Base-by-base conservation (phyloP, 192 early-diverging fungal genomes). In the Linnemannia hyalina region DNA sequence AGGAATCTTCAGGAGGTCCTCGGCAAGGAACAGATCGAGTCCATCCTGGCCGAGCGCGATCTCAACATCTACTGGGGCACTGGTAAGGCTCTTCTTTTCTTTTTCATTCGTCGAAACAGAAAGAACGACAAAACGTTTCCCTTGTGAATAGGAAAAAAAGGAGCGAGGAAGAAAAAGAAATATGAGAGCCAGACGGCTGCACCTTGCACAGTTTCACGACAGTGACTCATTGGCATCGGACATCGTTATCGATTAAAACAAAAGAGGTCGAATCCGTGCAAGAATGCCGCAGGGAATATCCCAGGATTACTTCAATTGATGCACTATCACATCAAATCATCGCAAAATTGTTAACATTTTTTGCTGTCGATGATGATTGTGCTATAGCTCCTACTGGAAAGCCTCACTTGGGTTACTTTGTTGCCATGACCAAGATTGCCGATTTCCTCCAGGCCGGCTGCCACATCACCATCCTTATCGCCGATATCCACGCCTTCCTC, bases 331-430 rank as follows among this genome's bases (percentile, higher is more conserved):
- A 11, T 13, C 29, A 6, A 13, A 20, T 52, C 4, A 22, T 52
- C 20, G 60, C 60, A 32, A 11, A 15, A 65, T 32, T 15, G 60
- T 2, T 65, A 29, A 65, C 55, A 2, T 29, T 29, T 15, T 35
- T 8, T n/a, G 11, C 23, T 60, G 9, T n/a, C 15, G 0, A 60
- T 65, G 13, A 35, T 65, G n/a, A 32, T 15, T 65, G 29, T 32
- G 15, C 16, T 16, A 52, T 57, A 77, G 98, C 98, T 40, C 93
- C 98, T 2, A 99, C 98, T 18, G 98, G 98, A 44, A 95, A 93
- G 83, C 97, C 97, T 41, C 98, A 99, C 87, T 92, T 99, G 85
- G 98, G 95, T 73, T 99, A 99, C 93, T 98, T 97, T 95, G 97
- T 99, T 23, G 92, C 98, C 11, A 97, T 99, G 95, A 90, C 96